A percentile compares a stretch with the other conserved stretches of the same genome.
These are phyloP conservation scores for Bipolaris oryzae DNA, from an alignment of 2,329 filamentous ascomycete species.

Conservation along the genomic window DNA sequence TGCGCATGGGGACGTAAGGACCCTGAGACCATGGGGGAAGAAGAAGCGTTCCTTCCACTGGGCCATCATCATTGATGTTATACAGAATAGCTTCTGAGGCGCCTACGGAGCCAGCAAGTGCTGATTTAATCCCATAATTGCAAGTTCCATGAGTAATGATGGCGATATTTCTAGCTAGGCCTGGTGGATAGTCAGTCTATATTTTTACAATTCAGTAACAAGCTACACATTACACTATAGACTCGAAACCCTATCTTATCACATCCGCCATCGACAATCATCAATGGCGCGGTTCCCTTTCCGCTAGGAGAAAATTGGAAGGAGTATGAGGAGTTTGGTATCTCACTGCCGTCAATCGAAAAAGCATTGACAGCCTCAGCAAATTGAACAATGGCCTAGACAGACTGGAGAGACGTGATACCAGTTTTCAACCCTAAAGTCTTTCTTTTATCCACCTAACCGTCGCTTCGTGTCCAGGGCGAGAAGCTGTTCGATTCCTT, in stretches of 20 bases:
- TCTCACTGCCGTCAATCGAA: neutral
- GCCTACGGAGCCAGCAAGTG: conserved; percentile 69
- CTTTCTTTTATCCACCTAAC: neutral
- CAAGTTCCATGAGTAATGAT: conserved; percentile 74
- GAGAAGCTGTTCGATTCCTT: neutral
- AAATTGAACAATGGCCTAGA: neutral
- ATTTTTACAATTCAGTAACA: neutral
- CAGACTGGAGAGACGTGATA: neutral
- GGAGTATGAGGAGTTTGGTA: neutral
- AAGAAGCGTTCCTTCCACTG: conserved; percentile 68
- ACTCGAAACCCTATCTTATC: neutral
- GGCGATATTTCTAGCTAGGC: conserved; percentile 68
- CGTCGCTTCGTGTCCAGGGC: neutral
- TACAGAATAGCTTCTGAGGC: conserved; percentile 75
- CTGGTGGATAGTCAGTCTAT: conserved; percentile 63
- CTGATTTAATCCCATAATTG: conserved; percentile 73
- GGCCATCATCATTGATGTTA: conserved; percentile 67
- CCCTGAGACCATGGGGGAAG: conserved; percentile 59
- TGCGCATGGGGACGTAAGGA: conserved; percentile 70
- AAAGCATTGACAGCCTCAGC: neutral
- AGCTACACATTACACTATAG: conserved; percentile 6
- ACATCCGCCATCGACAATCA: neutral
- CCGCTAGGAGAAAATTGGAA: neutral
- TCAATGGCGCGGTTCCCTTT: neutral
- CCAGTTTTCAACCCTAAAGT: neutral